Base-by-base conservation (phyloP, 1,139 yeast genomes). In the Nakaseomyces uthaithaninus region DNA sequence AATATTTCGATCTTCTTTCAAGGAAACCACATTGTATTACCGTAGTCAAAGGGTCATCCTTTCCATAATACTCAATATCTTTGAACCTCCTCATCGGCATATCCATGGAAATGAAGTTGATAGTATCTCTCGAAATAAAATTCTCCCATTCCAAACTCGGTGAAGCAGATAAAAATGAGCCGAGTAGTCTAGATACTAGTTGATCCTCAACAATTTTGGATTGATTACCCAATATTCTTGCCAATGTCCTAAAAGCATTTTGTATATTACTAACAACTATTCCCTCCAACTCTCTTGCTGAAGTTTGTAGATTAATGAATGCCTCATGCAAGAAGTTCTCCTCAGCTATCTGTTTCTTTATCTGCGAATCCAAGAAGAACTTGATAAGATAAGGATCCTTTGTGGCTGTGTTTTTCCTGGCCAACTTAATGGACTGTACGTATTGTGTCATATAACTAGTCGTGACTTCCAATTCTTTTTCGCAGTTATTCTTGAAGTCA, bases 291-390 rank as follows among this genome's bases (percentile, higher is more conserved):
- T 87, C 93, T 45, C 82, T 78, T 36, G 95, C 96, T 1, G 95
- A 83, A 31, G 76, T 75, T 64, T 91, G 95, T 50, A 89, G 69
- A 62, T 91, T 89, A 49, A 79, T 71, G 57, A 75, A 89, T 0
- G 97, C 95, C 56, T 87, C 95, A 53, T 85, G 83, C 40, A 91
- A 68, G 53, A 80, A 81, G 59, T 81, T 82, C 59, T 91, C 97
- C 60, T 87, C 96, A 19, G 72, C 72, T 38, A 91, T 62, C 59
- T 86, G 95, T 49, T 72, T 74, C 51, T 74, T 77, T 54, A 91
- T 72, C 59, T 83, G 94, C 56, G 77, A 72, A 51, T 89, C 95
- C 51, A 89, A 68, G 31, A 69, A 65, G 34, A 77, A 66, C 60
- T 84, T 85, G 33, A 85, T 71, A 49, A 91, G 63, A 54, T 78